A percentile compares a stretch with the other conserved stretches of the same genome.
Conservation (phyloP, 2,329 filamentous ascomycete genomes). For the Apiospora sp. region DNA sequence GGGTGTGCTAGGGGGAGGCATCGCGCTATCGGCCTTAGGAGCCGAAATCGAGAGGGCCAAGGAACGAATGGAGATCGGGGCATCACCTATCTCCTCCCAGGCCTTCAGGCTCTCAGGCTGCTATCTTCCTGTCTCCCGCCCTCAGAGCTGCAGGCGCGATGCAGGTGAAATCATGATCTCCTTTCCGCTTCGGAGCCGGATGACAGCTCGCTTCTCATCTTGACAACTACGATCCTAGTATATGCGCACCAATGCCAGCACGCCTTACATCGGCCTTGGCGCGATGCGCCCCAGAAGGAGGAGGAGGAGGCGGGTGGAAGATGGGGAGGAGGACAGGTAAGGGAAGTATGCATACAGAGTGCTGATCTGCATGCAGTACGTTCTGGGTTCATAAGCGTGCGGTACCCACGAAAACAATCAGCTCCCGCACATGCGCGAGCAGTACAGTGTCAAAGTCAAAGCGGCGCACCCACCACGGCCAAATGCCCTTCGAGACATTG, state of each 20-base stretch:
- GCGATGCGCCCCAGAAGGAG: background rate
- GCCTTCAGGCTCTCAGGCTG: background rate
- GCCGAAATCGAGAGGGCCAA: background rate
- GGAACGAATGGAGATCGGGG: background rate
- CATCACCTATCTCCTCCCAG: background rate
- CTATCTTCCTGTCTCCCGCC: background rate
- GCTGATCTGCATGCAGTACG: background rate
- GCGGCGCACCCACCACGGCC: background rate
- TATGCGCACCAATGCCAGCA: slow-evolving; percentile 1
- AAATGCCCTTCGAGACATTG: background rate
- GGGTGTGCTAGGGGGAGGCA: background rate
- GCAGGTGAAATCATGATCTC: background rate
- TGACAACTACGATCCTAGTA: background rate
- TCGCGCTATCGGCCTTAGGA: background rate
- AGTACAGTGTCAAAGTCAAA: slow-evolving; percentile 14
- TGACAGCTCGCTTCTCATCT: background rate
- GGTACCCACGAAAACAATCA: background rate
- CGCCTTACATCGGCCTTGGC: background rate
- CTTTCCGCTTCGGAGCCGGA: background rate
- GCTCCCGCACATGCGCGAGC: background rate
- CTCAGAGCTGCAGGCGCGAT: slow-evolving; percentile 4
- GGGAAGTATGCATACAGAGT: slow-evolving; percentile 1
- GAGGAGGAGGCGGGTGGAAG: background rate
- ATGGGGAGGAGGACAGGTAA: background rate
- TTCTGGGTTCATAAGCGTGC: background rate